phyloP scores from a whole-genome alignment of 495 filamentous ascomycete species.

The Aspergillus leporis region DNA sequence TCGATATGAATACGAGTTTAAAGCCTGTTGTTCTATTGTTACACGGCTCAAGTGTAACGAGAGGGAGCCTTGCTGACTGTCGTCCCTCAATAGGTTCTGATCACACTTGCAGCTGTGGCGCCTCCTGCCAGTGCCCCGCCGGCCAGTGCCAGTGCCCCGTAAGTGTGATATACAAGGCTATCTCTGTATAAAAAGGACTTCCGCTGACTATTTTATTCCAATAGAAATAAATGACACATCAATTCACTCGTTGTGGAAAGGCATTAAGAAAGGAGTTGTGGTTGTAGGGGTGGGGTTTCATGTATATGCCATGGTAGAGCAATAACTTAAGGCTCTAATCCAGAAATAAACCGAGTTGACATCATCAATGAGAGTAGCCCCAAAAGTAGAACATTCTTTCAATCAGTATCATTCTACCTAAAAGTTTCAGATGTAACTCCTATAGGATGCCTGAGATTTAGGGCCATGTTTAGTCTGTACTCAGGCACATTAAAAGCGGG shows the following conservation, averaged over 20 bases:
- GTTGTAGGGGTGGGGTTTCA: not conserved
- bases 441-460: too few species aligned
- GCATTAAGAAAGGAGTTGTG: not conserved
- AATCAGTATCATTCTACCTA: too few species aligned
- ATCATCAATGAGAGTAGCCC: not conserved
- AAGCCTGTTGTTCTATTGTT: not conserved
- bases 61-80: not conserved
- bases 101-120: constrained; percentile 47
- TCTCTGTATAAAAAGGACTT: not conserved
- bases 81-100: constrained; percentile 28
- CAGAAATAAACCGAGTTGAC: not conserved
- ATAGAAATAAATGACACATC: constrained; percentile 30
- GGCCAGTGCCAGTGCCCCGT: constrained; percentile 49
- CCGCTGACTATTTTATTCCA: not conserved
- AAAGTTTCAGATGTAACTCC: too few species aligned
- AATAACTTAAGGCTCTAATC: not conserved
- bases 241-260: not conserved
- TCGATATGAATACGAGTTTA: not conserved
- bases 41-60: not conserved
- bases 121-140: constrained; percentile 49
- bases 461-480: too few species aligned
- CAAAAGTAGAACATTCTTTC: not conserved
- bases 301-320: not conserved
- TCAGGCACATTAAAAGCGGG: too few species aligned
- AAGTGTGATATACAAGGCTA: constrained; percentile 18